Evolutionary conservation across 805 yeast species (phyloP).

Genomic region (Teunomyces aglyptinius): DNA sequence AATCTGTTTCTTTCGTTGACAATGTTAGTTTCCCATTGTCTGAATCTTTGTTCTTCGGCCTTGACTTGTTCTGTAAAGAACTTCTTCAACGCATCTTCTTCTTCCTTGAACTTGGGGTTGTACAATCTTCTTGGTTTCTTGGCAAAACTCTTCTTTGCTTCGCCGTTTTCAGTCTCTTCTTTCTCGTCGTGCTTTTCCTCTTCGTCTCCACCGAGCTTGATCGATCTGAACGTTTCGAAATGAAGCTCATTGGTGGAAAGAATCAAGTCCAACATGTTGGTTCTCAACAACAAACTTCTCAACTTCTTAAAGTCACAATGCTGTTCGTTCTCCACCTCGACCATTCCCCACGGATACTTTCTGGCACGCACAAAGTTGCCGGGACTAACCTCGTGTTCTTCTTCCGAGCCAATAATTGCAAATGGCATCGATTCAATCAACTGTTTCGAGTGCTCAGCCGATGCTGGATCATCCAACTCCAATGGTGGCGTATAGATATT

Average conservation of each 20-base stretch:
- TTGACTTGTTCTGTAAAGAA: conserved; percentile 95
- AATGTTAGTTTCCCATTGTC: conserved; percentile 98
- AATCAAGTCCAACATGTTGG: conserved; percentile 79
- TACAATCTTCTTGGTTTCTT: conserved; percentile 56
- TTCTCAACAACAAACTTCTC: conserved; percentile 74
- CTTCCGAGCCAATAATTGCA: conserved; percentile 78
- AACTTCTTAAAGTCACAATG: conserved; percentile 85
- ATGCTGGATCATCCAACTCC: conserved; percentile 69
- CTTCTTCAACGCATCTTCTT: conserved; percentile 89
- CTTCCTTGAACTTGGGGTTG: conserved; percentile 94
- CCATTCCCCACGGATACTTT: conserved; percentile 88
- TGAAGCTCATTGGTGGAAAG: conserved; percentile 78
- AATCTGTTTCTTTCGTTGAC: conserved; percentile 92
- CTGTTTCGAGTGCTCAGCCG: conserved; percentile 77
- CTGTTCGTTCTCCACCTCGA: conserved; percentile 80
- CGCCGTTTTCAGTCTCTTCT: conserved; percentile 33
- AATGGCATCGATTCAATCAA: conserved; percentile 84
- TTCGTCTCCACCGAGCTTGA: conserved; percentile 53
- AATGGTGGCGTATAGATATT: conserved; percentile 82
- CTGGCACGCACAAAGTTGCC: conserved; percentile 75
- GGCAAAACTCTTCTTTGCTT: conserved; percentile 23
- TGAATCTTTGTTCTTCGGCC: conserved; percentile 93
- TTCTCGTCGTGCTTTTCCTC: conserved; percentile 26
- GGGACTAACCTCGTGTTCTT: conserved; percentile 58
- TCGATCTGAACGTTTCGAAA: conserved; percentile 74